Base-by-base conservation (phyloP, 768 basidiomycete genomes). In the Lentinus brumalis region DNA sequence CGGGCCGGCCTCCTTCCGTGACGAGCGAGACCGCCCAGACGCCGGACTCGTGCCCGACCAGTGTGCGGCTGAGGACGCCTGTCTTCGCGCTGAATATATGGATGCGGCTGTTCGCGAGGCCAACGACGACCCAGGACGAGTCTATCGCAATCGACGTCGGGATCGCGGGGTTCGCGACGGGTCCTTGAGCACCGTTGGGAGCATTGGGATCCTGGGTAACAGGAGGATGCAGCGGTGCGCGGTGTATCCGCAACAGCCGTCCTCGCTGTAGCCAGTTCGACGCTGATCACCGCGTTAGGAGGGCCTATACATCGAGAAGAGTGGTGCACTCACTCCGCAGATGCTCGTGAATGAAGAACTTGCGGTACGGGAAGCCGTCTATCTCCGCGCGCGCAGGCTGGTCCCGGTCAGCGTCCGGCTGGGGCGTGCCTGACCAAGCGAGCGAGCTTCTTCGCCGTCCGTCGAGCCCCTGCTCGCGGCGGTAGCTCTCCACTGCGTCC, bases 11-110 rank as follows among this genome's bases (percentile, higher is more conserved):
- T n/a, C 88, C 87, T 44, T 83, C 80, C 29, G 83, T 83, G 51
- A 96, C 85, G 30, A 98, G 81, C 56, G 87, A 85, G 14, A 97
- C 85, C 14, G 91, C 89, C 96, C 96, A 98, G 1, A 97, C 95
- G n/a, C 96, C 96, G 21, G 81, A 76, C 15, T 89, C 87, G 72
- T 97, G 96, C 0, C 96, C 96, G 9, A 84, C 79, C 2, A 98
- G 83, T 0, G 91, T 92, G 53, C 89, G 82, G 44, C 83, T 81
- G 52, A 91, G 83, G 2, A 88, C 83, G 0, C 96, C 96, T 0
- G 89, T 90, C 42, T 75, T 77, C 1, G 91, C 87, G 63, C 88
- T 88, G 76, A 94, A 98, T 10, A 98, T 80, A 67, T 94, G 90
- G 49, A 98, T 89, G 62, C 87, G 86, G 64, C 83, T 82, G 71